Conservation (phyloP, 2,329 filamentous ascomycete genomes). For the Eurotiales sp. region DNA sequence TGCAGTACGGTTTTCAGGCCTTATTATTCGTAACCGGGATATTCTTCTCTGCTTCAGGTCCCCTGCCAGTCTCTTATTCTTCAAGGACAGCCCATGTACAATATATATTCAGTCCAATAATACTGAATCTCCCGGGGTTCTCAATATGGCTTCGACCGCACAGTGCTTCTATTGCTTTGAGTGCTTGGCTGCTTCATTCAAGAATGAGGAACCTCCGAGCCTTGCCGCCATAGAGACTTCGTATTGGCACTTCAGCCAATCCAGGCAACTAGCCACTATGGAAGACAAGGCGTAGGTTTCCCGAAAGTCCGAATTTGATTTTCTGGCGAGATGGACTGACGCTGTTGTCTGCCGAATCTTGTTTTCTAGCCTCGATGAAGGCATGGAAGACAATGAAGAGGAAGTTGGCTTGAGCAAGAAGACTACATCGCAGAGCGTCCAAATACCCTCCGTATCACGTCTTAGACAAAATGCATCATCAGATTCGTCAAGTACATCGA, state of each 20-base stretch:
- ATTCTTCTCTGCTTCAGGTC: not conserved
- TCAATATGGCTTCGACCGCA: conserved; percentile 71
- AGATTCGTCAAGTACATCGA: conserved; percentile 37
- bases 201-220: conserved; percentile 62
- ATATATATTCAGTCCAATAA: conserved; percentile 3
- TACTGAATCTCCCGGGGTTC: not conserved
- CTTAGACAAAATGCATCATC: conserved; percentile 34
- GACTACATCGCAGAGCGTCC: conserved; percentile 22
- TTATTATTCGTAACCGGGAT: not conserved
- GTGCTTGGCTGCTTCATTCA: conserved; percentile 69
- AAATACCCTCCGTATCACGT: conserved; percentile 31
- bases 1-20: no score
- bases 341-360: not conserved
- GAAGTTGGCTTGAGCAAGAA: conserved; percentile 15
- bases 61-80: not conserved
- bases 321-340: not conserved
- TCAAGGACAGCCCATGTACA: conserved; percentile 1
- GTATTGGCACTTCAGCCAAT: conserved; percentile 54
- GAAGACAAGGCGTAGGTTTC: conserved; percentile 22
- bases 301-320: conserved; percentile 11
- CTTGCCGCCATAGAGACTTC: conserved; percentile 68
- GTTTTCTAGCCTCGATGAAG: not conserved
- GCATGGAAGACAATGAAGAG: not conserved
- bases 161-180: conserved; percentile 97
- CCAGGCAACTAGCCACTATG: conserved; percentile 35